Evolutionary conservation across 805 yeast genomes (phyloP), one percentile per base, ranked within the genome.

Genomic region (Candida schatavii): DNA sequence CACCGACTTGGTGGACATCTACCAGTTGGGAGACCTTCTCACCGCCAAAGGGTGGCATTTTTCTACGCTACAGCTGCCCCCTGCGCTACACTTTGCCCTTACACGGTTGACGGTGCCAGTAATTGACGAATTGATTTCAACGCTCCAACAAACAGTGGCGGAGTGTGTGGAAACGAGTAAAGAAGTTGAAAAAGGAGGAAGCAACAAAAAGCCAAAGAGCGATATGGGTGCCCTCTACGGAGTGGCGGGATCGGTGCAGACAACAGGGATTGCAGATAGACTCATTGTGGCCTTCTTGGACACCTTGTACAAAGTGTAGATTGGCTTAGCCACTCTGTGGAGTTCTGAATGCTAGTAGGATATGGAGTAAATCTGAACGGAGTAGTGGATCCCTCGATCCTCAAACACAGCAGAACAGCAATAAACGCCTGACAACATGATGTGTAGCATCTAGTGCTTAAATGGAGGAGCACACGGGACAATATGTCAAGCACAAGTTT

Each of bases 191-290:
- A 14, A 40, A 28, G 9, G 34, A 4, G 20, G 18, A 5, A 45
- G 28, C 4, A 45, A 39, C 4, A 76, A 79, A 17, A 49, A 52
- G 25, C 50, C 52, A 2, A 45, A 53, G 11, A 61, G 78, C 30
- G 88, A 85, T 44, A 88, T 96, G 1, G 93, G 96, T 13, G 96
- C 93, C 3, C 58, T 91, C 35, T 91, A 91, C 56, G 99, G 99
- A 50, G 95, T 91, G 36, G 98, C 98, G 2, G 97, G 97, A 5
- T 86, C 93, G 55, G 79, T 93, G 18, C 70, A 77, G 43, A 88
- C 97, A 0, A 76, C 81, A 0, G 93, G 95, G 2, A 81, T 93
- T 11, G 97, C 89, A 9, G 95, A 85, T 45, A 73, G 75, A 42
- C 62, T 91, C 9, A 85, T 91, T 31, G 84, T 77, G 11, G 90